These are phyloP conservation scores for Akebia trifoliata DNA, from an alignment of 164 flowering plant genomes.

Conservation along the genomic window DNA sequence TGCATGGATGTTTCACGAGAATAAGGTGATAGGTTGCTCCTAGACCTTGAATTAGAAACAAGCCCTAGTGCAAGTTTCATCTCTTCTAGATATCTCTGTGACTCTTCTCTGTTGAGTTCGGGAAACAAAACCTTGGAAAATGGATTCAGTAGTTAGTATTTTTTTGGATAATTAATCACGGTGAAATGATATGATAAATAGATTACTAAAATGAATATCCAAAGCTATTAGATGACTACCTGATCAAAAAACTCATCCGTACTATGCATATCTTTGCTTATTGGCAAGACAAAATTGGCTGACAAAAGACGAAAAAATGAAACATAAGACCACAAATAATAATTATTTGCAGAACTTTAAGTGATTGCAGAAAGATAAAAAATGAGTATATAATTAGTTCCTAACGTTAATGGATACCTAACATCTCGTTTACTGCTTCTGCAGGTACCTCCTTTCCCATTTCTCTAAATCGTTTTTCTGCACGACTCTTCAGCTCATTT, in stretches of 20 bases:
- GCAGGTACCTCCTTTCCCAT: conserved; percentile 70
- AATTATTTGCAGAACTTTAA: too few species aligned
- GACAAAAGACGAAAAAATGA: conserved; percentile 9
- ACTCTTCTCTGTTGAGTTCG: conserved; percentile 39
- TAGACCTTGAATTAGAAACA: conserved; percentile 13
- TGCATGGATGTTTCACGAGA: conserved; percentile 23
- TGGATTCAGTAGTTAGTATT: conserved; percentile 2
- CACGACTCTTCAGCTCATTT: conserved; percentile 42
- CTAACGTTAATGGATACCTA: conserved; percentile 28
- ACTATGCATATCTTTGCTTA: conserved; percentile 48
- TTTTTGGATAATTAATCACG: not conserved
- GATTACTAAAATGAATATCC: not conserved
- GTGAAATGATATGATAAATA: too few species aligned
- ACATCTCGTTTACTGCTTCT: conserved; percentile 54
- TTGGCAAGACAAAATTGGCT: conserved; percentile 53
- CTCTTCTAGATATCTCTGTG: conserved; percentile 43
- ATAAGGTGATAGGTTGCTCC: conserved; percentile 14
- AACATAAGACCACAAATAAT: not conserved
- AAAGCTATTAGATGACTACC: conserved; percentile 23
- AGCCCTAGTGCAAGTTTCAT: conserved; percentile 42
- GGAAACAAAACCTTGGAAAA: conserved; percentile 40
- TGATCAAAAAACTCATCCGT: conserved; percentile 58
- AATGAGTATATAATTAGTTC: too few species aligned
- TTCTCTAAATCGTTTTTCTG: conserved; percentile 48
- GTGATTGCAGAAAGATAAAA: too few species aligned